Conservation (phyloP, 2,329 filamentous ascomycete genomes). For the Botryotinia globosa region DNA sequence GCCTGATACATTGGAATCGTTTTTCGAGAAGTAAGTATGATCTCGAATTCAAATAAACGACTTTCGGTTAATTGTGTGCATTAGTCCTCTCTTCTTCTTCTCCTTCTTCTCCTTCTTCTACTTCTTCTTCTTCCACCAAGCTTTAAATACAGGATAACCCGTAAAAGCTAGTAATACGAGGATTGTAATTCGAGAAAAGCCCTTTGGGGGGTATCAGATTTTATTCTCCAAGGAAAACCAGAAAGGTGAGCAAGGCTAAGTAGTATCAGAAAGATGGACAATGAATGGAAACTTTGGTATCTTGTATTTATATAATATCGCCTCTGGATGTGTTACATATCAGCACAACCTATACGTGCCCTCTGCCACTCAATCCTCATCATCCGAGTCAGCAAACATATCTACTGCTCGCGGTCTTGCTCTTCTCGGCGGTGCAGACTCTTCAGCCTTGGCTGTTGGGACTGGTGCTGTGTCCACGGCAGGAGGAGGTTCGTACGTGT, state of each 20-base stretch:
- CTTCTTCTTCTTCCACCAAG: background rate
- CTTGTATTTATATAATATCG: background rate
- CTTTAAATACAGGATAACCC: background rate
- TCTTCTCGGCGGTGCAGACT: slow-evolving; percentile 27
- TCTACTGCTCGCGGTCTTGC: slow-evolving; percentile 67
- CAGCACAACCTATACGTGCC: too few species aligned
- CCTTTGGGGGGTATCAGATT: background rate
- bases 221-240: background rate
- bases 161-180: background rate
- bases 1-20: background rate
- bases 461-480: background rate
- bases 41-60: background rate
- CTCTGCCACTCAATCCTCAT: slow-evolving; percentile 27
- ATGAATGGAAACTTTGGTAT: background rate
- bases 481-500: background rate
- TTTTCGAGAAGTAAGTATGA: background rate
- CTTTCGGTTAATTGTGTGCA: background rate
- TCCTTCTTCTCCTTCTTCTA: background rate
- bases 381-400: slow-evolving; percentile 81
- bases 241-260: background rate
- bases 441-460: background rate
- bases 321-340: too few species aligned
- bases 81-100: background rate
- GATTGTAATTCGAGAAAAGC: background rate
- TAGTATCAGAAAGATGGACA: background rate